phyloP scores from a whole-genome alignment of 768 basidiomycete genomes.

The Hydnum rufescens region DNA sequence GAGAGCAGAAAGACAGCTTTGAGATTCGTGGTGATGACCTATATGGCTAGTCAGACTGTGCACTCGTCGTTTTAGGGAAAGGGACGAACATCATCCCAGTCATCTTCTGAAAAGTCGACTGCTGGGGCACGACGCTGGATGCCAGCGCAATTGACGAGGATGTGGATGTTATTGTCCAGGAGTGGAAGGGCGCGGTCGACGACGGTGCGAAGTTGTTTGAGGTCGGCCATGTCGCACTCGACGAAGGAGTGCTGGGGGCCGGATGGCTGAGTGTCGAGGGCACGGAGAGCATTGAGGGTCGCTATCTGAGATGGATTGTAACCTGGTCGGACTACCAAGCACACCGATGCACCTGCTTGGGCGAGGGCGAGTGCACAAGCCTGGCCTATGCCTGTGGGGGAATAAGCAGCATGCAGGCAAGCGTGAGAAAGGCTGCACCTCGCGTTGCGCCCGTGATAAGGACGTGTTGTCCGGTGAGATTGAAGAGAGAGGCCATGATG shows the following conservation, averaged over 20 bases:
- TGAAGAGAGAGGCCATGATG: too few relatives aligned
- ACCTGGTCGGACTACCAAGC: conserved; percentile 24
- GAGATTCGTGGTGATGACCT: conserved; percentile 78
- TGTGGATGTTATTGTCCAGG: conserved; percentile 34
- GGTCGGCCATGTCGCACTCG: conserved; percentile 36
- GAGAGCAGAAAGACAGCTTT: conserved; percentile 72
- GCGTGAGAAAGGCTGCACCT: conserved; percentile 26
- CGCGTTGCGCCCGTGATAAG: conserved; percentile 68
- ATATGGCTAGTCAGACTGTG: background rate
- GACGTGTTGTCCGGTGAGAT: conserved; percentile 42
- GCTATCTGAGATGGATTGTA: conserved; percentile 19
- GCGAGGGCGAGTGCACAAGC: conserved; percentile 36
- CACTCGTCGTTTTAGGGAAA: background rate
- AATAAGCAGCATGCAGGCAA: background rate
- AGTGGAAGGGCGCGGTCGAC: conserved; percentile 26
- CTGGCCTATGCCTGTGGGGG: conserved; percentile 29
- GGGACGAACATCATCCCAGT: conserved; percentile 48
- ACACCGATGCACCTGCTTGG: conserved; percentile 32
- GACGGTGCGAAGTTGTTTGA: conserved; percentile 29
- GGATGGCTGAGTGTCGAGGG: conserved; percentile 14
- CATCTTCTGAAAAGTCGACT: conserved; percentile 41
- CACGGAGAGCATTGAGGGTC: conserved; percentile 19
- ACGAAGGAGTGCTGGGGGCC: conserved; percentile 20
- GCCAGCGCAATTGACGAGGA: conserved; percentile 52
- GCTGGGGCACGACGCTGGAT: conserved; percentile 40